Percentiles rank a stretch among this genome's conserved stretches.
phyloP scores from a whole-genome alignment of 2,329 filamentous ascomycete genomes.

The Delphinella strobiligena region DNA sequence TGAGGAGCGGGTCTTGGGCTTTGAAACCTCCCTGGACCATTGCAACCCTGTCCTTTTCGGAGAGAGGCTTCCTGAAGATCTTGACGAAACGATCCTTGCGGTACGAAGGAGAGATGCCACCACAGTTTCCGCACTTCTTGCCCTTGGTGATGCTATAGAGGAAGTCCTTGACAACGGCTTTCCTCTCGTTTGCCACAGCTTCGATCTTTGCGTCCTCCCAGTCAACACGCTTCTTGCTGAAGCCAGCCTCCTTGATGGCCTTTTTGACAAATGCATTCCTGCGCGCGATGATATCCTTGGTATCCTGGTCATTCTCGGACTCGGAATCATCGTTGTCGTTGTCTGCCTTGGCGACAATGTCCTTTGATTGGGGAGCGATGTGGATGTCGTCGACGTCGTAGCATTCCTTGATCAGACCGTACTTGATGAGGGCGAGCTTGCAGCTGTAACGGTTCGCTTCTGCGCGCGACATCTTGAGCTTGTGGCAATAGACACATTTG shows the following conservation, averaged over 20 bases:
- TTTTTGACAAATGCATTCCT: slow-evolving; percentile 59
- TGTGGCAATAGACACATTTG: slow-evolving; percentile 83
- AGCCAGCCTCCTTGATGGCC: slow-evolving; percentile 50
- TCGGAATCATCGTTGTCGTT: slow-evolving; percentile 46
- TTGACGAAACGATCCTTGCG: slow-evolving; percentile 87
- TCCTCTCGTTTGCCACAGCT: slow-evolving; percentile 64
- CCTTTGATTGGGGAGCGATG: slow-evolving; percentile 18
- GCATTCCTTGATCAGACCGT: slow-evolving; percentile 65
- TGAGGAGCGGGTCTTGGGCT: slow-evolving; percentile 56
- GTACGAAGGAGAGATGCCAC: slow-evolving; percentile 65
- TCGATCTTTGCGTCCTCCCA: slow-evolving; percentile 61
- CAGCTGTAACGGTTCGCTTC: slow-evolving; percentile 70
- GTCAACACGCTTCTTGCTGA: slow-evolving; percentile 30
- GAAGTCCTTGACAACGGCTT: slow-evolving; percentile 69
- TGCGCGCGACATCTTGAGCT: slow-evolving; percentile 65
- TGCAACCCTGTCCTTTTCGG: slow-evolving; percentile 59
- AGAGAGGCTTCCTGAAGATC: slow-evolving; percentile 76
- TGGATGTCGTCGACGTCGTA: slow-evolving; percentile 36
- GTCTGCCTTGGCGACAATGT: slow-evolving; percentile 6
- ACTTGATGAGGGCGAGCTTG: slow-evolving; percentile 74
- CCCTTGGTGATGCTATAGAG: slow-evolving; percentile 57
- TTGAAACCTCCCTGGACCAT: slow-evolving; percentile 63
- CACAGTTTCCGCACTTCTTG: slow-evolving; percentile 57
- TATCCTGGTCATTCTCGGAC: slow-evolving; percentile 47
- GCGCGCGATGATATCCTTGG: slow-evolving; percentile 42